A percentile compares a stretch with the other conserved stretches of the same genome.
These are phyloP conservation scores for Pontederia crassipes DNA, from an alignment of 176 grass and related monocot genomes.

Conservation along the genomic window DNA sequence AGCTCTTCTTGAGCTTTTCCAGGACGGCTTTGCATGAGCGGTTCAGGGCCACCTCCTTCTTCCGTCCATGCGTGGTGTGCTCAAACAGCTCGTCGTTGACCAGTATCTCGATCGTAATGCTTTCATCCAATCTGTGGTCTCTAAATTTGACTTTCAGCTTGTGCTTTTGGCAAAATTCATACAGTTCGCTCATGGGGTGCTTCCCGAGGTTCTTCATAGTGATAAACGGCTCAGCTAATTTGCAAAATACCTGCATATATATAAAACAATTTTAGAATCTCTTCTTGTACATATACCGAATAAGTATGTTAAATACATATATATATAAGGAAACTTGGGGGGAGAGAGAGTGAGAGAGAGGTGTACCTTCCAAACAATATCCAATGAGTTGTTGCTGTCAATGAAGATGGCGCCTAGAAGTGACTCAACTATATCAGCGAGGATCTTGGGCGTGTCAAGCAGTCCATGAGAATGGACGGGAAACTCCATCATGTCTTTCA, in stretches of 20 bases:
- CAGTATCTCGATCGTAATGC: slow-evolving; percentile 36
- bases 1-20: slow-evolving; percentile 29
- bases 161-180: slow-evolving; percentile 53
- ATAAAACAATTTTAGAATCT: background rate
- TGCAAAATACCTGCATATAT: slow-evolving; percentile 40
- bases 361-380: slow-evolving; percentile 46
- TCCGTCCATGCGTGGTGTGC: slow-evolving; percentile 29
- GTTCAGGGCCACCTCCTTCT: slow-evolving; percentile 66
- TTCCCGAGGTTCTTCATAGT: slow-evolving; percentile 40
- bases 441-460: slow-evolving; percentile 48
- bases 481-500: slow-evolving; percentile 37
- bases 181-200: slow-evolving; percentile 55
- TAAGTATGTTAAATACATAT: background rate
- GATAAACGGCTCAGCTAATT: slow-evolving; percentile 47
- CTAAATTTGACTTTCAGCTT: slow-evolving; percentile 19
- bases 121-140: slow-evolving; percentile 35
- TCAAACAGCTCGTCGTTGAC: slow-evolving; percentile 41
- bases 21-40: slow-evolving; percentile 44
- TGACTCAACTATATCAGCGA: slow-evolving; percentile 58
- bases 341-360: background rate
- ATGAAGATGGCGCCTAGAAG: slow-evolving; percentile 53
- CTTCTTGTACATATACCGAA: background rate
- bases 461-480: slow-evolving; percentile 56
- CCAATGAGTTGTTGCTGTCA: slow-evolving; percentile 37
- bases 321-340: background rate